A percentile compares a stretch with the other conserved stretches of the same genome.
Conservation (phyloP, 805 yeast species). For the Pichia eremophila region DNA sequence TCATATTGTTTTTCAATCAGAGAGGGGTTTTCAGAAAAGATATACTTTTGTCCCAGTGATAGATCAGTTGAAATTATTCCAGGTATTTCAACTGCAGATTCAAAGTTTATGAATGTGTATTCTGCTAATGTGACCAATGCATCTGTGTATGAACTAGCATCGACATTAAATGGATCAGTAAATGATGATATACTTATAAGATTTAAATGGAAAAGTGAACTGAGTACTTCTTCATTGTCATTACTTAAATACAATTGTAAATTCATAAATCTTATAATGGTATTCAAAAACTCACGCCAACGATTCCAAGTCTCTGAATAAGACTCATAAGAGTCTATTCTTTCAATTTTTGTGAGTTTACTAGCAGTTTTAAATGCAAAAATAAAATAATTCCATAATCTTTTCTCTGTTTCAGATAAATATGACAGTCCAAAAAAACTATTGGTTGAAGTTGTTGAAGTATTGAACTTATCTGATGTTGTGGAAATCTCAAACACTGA, state of each 20-base stretch:
- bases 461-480: slow-evolving; percentile 2
- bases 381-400: slow-evolving; percentile 3
- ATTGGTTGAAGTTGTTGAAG: neutral
- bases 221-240: neutral
- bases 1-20: neutral
- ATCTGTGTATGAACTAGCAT: neutral
- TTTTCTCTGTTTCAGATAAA: neutral
- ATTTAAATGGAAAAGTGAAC: neutral
- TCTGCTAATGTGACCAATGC: slow-evolving; percentile 1
- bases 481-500: slow-evolving; percentile 5
- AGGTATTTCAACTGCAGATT: neutral
- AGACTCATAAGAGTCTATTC: slow-evolving; percentile 2
- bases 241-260: neutral
- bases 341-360: slow-evolving; percentile 1
- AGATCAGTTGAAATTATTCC: slow-evolving; percentile 4
- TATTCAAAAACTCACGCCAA: slow-evolving; percentile 7
- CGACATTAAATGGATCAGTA: neutral
- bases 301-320: slow-evolving; percentile 6
- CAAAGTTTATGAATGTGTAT: neutral
- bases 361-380: slow-evolving; percentile 5
- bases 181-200: neutral
- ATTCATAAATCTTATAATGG: neutral
- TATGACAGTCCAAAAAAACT: slow-evolving; percentile 4
- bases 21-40: neutral
- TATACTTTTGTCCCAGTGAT: neutral